These are phyloP conservation scores for Tardiomyces blankii DNA, from an alignment of 1,139 yeast species.

Conservation along the genomic window DNA sequence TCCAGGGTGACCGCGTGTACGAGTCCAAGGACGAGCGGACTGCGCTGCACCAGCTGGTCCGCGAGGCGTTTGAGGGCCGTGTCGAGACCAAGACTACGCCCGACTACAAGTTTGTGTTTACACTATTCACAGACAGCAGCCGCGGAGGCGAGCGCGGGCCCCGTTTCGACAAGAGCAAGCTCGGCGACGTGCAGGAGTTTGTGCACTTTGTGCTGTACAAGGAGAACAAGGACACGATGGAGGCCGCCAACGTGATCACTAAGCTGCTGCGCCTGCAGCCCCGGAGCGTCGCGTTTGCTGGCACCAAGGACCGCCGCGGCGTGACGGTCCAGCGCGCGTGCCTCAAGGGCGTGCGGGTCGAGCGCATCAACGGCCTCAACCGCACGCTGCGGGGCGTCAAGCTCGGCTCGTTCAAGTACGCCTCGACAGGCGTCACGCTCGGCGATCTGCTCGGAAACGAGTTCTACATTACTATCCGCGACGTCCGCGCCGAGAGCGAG, in stretches of 20 bases:
- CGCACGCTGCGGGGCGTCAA: constrained; percentile 60
- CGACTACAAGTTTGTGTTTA: constrained; percentile 33
- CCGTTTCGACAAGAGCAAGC: constrained; percentile 10
- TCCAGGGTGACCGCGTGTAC: constrained; percentile 48
- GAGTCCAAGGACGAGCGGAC: constrained; percentile 66
- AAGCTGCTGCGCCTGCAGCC: constrained; percentile 65
- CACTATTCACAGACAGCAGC: constrained; percentile 12
- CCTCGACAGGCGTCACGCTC: constrained; percentile 48
- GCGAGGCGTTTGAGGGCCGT: constrained; percentile 62
- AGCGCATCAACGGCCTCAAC: constrained; percentile 67
- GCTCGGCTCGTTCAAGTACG: constrained; percentile 69
- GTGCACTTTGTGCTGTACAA: constrained; percentile 77
- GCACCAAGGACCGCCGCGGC: constrained; percentile 95
- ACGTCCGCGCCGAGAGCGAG: constrained; percentile 33
- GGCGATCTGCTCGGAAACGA: constrained; percentile 88
- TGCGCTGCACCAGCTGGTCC: constrained; percentile 59
- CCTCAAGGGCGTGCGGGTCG: constrained; percentile 61
- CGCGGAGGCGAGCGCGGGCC: constrained; percentile 17
- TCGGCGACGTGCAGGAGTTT: constrained; percentile 59
- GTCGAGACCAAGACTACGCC: constrained; percentile 72
- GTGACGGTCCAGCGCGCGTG: constrained; percentile 83
- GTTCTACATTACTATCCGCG: constrained; percentile 73
- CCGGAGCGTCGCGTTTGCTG: constrained; percentile 68
- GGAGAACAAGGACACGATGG: constrained; percentile 97
- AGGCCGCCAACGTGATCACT: constrained; percentile 66